Base-by-base conservation (phyloP, 352 stramenopile genomes). In the Globisporangium splendens region DNA sequence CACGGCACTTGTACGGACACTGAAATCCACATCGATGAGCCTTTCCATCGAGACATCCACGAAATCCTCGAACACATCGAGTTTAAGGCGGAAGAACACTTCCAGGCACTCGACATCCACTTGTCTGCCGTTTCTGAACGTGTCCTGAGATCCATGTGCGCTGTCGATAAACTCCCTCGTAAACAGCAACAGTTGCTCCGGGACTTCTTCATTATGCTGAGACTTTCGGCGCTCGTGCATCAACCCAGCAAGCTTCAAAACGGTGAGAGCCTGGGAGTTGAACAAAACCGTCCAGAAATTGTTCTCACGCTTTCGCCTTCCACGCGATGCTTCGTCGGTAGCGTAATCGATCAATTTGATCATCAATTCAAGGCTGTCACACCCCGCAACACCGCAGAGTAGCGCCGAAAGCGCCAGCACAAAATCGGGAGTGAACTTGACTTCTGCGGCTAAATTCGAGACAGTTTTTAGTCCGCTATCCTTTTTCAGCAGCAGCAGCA, bases 401-500 rank as follows among this genome's bases (percentile, higher is more conserved):
- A 91, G 62, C 57, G 78, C 71, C 10, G 78, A 70, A 20, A 89
- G 51, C 11, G 76, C 82, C 12, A 91, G 59, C 49, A 91, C 46
- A 58, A 79, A 92, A 67, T 93, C 84, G 3, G 79, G 79, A 1
- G 75, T 68, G 59, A 92, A 86, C 6, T 76, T 61, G 41, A 89
- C 48, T 21, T 71, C 58, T 2, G 63, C 42, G 0, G 69, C 70
- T 38, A 82, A 69, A 13, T 75, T 77, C 35, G 75, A 71, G 28
- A 93, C 68, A 2, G 69, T 62, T 42, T 86, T 80, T 20, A 91
- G 48, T 11, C 82, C 84, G 22, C 68, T 86, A 22, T 91, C 82
- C 56, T 89, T 89, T 63, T 93, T 93, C 24, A 93, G 62, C 7
- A 91, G 61, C 33, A 93, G 63, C 20, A 93, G 70, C 20, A 91